Percentiles rank a stretch among this genome's conserved stretches.
Evolutionary conservation across 129 eudicot species (phyloP).

Genomic region (Scalesia atractyloides): DNA sequence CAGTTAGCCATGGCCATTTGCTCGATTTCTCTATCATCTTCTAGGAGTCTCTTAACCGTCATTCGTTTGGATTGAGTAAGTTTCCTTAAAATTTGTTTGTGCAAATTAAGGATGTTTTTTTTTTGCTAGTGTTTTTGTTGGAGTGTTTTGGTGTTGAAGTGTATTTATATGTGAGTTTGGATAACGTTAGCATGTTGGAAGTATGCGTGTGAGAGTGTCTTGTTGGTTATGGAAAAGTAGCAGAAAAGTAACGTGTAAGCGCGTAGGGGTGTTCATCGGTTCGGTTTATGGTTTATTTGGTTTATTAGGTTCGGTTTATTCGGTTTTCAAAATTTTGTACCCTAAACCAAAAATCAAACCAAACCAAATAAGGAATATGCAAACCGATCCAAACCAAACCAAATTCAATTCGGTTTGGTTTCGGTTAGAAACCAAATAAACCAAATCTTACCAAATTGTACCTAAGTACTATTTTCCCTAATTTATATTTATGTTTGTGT

Average conservation of each 20-base stretch:
- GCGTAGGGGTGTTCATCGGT: no score
- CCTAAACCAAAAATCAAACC: no score
- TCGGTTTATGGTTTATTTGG: no score
- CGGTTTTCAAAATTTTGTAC: no score
- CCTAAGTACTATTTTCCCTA: no score
- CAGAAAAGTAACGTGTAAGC: conserved; percentile 25
- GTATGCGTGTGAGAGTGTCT: conserved; percentile 35
- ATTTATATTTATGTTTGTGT: no score
- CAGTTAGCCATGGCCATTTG: conserved; percentile 56
- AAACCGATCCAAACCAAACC: no score
- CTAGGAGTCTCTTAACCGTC: conserved; percentile 42
- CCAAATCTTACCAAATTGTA: no score
- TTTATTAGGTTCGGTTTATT: no score
- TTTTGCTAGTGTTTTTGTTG: neutral
- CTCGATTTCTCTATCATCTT: conserved; percentile 43
- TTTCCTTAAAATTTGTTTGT: neutral
- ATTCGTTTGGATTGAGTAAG: conserved; percentile 18
- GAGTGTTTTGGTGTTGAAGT: neutral
- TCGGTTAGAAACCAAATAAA: no score
- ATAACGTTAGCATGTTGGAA: neutral
- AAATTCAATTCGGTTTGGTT: no score
- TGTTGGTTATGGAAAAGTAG: conserved; percentile 27
- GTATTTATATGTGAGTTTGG: neutral
- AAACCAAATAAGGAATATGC: no score
- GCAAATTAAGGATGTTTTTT: neutral